Evolutionary conservation across 169 alveolate species (phyloP), one percentile per base, ranked within the genome.

Genomic region (Eimeria tenella): DNA sequence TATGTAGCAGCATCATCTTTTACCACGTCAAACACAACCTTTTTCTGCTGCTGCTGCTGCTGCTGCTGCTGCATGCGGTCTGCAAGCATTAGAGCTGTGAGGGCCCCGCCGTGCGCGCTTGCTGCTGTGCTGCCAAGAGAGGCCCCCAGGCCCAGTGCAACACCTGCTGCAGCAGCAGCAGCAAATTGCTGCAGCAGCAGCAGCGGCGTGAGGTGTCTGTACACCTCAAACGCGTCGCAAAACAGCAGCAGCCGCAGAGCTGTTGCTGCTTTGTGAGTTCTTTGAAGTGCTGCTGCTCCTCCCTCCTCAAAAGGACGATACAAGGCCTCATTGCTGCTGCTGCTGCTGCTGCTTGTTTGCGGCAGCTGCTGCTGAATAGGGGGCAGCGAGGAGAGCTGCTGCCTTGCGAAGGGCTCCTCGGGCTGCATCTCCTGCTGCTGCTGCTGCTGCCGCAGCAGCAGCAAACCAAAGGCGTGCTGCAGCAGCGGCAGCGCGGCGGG

Each of bases 381-480:
- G 49, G 86, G 86, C 13, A 75, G 86, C 3, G 63, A 42, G n/a
- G 86, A 75, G 68, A 75, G 86, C 52, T 75, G 86, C 63, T 75
- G 86, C 25, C 9, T 58, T 9, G 86, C 86, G 49, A 75, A 75
- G 23, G 86, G 86, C 86, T 75, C 86, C 52, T 50, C 86, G 25
- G 86, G 4, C 21, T 53, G 86, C 68, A 53, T 42, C 83, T 50
- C 86, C 60, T 75, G 52, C 42, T 75, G 65, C 86, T 11, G 86
- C 86, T 75, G 86, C 63, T 75, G 86, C 86, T 75, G 86, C 65
- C 63, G 13, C 31, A 75, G 86, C 60, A 42, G 86, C 31, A 75
- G 86, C 86, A 75, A 75, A 52, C 86, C 86, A 19, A 49, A 75
- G 86, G 86, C 86, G 42, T 75, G 86, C 86, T 75, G 86, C 60